These are phyloP conservation scores for Penicillium subrubescens DNA, from an alignment of 495 filamentous ascomycete genomes.

Conservation along the genomic window DNA sequence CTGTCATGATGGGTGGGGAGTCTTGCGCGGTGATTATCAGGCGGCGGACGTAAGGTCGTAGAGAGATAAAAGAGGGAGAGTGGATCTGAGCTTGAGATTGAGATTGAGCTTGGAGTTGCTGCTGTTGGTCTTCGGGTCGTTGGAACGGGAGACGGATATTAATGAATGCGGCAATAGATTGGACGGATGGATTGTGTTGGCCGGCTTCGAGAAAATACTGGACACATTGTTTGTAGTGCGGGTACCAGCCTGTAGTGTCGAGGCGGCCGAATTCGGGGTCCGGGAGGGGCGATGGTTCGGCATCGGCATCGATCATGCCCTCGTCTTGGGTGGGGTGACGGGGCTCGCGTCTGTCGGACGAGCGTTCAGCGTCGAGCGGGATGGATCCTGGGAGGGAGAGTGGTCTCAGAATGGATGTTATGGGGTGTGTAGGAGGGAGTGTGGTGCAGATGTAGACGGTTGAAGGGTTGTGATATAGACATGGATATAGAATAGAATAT, in stretches of 20 bases:
- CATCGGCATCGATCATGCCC: conserved; percentile 13
- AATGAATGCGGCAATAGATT: conserved; percentile 86
- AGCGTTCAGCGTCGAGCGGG: conserved; percentile 31
- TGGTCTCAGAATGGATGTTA: conserved; percentile 27
- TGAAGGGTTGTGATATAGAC: not conserved
- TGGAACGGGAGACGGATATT: conserved; percentile 68
- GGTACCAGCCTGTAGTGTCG: conserved; percentile 89
- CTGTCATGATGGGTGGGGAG: conserved; percentile 70
- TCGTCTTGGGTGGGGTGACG: conserved; percentile 10
- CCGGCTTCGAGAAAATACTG: conserved; percentile 85
- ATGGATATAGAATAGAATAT: not conserved
- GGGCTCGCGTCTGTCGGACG: conserved; percentile 27
- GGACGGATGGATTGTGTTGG: conserved; percentile 75
- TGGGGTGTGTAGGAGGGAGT: conserved; percentile 3
- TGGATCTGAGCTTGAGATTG: no score
- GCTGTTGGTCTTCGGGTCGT: conserved; percentile 8
- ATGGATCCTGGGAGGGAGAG: conserved; percentile 26
- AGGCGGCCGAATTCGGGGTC: conserved; percentile 42
- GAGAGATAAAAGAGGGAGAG: conserved; percentile 54
- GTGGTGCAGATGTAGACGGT: not conserved
- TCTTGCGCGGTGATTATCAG: conserved; percentile 89
- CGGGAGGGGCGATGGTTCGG: conserved; percentile 13
- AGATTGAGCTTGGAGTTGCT: no score
- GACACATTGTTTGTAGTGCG: conserved; percentile 82
- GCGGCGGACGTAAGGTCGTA: conserved; percentile 87